These are phyloP conservation scores for Trichosporon coremiiforme DNA, from an alignment of 1,284 basidiomycete species.

Conservation along the genomic window DNA sequence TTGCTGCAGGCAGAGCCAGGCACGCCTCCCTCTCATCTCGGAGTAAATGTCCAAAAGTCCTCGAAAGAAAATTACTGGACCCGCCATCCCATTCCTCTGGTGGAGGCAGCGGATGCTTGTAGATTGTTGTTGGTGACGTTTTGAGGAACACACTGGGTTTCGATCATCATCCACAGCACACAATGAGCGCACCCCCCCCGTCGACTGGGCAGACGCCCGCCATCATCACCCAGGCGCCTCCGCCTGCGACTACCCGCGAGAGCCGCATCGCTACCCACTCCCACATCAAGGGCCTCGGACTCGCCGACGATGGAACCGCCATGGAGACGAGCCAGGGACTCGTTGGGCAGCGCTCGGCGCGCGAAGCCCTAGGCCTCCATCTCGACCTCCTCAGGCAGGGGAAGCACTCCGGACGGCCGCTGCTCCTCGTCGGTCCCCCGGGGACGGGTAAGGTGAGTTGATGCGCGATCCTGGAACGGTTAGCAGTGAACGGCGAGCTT, in stretches of 20 bases:
- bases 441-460: slow-evolving; percentile 55
- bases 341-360: slow-evolving; percentile 83
- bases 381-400: slow-evolving; percentile 49
- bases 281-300: slow-evolving; percentile 80
- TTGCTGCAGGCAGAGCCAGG: not conserved
- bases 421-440: slow-evolving; percentile 55
- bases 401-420: slow-evolving; percentile 53
- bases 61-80: slow-evolving; percentile 17
- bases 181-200: slow-evolving; percentile 23
- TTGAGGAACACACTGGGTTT: not conserved
- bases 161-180: slow-evolving; percentile 16
- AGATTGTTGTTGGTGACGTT: slow-evolving; percentile 18
- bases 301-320: slow-evolving; percentile 82
- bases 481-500: not conserved
- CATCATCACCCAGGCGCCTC: slow-evolving; percentile 52
- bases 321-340: slow-evolving; percentile 77
- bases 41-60: slow-evolving; percentile 31
- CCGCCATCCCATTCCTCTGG: not conserved
- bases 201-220: slow-evolving; percentile 32
- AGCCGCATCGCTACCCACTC: slow-evolving; percentile 55
- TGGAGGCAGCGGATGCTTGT: not conserved
- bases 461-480: not conserved
- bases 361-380: slow-evolving; percentile 68
- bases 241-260: slow-evolving; percentile 54
- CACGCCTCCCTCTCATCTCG: not conserved